Evolutionary conservation across 805 yeast species (phyloP).

Genomic region (Ogataea trehalophila): DNA sequence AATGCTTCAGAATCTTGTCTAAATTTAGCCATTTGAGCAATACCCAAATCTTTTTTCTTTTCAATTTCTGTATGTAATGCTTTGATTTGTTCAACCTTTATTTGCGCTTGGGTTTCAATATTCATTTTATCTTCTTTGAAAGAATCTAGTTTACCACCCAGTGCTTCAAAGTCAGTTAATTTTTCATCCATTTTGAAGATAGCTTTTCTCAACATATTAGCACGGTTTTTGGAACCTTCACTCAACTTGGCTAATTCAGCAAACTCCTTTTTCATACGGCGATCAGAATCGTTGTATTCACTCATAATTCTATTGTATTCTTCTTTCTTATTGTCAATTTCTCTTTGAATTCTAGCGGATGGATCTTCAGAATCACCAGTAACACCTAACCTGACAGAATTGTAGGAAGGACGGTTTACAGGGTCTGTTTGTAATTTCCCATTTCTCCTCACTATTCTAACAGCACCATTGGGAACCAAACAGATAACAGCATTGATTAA

Average conservation of each 20-base stretch:
- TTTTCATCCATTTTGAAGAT: slow-evolving; percentile 33
- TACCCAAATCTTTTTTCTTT: neutral
- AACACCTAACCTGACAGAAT: slow-evolving; percentile 15
- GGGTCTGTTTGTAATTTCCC: slow-evolving; percentile 30
- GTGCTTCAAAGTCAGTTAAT: slow-evolving; percentile 41
- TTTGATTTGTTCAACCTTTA: slow-evolving; percentile 17
- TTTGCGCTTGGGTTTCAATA: slow-evolving; percentile 26
- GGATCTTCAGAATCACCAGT: slow-evolving; percentile 22
- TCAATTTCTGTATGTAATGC: slow-evolving; percentile 17
- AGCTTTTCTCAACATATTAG: slow-evolving; percentile 11
- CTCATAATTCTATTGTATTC: too few species aligned
- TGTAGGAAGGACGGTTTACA: slow-evolving; percentile 13
- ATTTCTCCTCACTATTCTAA: slow-evolving; percentile 24
- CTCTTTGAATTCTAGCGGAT: slow-evolving; percentile 14
- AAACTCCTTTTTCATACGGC: too few species aligned
- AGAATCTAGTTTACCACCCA: slow-evolving; percentile 33
- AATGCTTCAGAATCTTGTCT: too few species aligned
- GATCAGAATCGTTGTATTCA: too few species aligned
- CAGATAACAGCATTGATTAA: slow-evolving; percentile 23
- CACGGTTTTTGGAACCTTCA: too few species aligned
- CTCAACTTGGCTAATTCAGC: too few species aligned
- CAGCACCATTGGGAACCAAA: slow-evolving; percentile 20
- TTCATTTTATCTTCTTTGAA: slow-evolving; percentile 32
- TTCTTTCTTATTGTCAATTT: slow-evolving; percentile 6
- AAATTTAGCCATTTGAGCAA: too few species aligned